phyloP scores from a whole-genome alignment of 768 basidiomycete genomes.

The Podaxis rugospora region DNA sequence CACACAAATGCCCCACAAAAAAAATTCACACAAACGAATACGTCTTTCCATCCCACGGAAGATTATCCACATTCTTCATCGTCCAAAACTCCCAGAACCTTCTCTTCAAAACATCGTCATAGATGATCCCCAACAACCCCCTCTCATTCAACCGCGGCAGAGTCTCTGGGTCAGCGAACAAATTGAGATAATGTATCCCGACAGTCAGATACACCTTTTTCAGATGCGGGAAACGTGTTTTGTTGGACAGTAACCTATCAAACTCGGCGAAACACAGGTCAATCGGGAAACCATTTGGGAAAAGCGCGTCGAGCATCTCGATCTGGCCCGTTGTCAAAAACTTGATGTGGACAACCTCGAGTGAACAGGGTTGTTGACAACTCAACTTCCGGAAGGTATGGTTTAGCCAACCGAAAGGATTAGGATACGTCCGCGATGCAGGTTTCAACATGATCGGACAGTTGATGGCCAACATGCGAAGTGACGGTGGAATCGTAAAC shows the following conservation, averaged over 20 bases:
- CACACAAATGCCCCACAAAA: background rate
- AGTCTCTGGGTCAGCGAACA: slow-evolving; percentile 4
- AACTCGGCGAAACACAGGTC: slow-evolving; percentile 9
- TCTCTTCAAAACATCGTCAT: slow-evolving; percentile 4
- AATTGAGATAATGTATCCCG: slow-evolving; percentile 5
- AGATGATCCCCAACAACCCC: slow-evolving; percentile 3
- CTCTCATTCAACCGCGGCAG: slow-evolving; percentile 5
- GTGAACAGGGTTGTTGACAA: background rate
- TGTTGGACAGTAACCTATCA: slow-evolving; percentile 2
- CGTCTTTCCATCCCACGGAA: slow-evolving; percentile 4
- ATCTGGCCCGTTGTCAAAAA: slow-evolving; percentile 6
- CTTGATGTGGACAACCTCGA: slow-evolving; percentile 6
- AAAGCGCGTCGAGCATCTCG: slow-evolving; percentile 7
- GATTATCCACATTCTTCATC: background rate
- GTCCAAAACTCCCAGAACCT: background rate
- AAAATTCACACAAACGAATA: background rate
- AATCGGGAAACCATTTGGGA: slow-evolving; percentile 7
- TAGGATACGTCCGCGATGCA: background rate
- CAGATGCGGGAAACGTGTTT: background rate
- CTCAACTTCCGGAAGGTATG: slow-evolving; percentile 3
- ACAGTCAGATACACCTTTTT: slow-evolving; percentile 9
- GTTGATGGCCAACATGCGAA: slow-evolving; percentile 10
- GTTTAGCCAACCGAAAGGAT: slow-evolving; percentile 2
- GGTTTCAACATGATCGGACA: slow-evolving; percentile 10
- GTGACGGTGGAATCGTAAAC: background rate